Percentiles rank a stretch among this genome's conserved stretches.
Evolutionary conservation across 345 rosid species (phyloP).

Genomic region (Murraya koenigii): DNA sequence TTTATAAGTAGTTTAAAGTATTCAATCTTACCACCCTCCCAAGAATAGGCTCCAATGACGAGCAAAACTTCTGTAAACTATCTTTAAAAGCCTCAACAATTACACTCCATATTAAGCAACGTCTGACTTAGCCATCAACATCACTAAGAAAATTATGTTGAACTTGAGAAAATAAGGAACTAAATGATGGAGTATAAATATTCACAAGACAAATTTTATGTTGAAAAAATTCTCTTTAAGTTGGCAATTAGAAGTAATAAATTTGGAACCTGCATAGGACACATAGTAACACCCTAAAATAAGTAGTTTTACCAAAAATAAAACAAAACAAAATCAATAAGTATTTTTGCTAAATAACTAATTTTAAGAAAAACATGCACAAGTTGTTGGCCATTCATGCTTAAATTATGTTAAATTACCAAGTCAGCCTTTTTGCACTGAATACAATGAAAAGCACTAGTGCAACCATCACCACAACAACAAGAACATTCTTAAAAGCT

Average conservation of each 20-base stretch:
- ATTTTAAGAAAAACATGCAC: background rate
- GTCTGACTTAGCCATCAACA: background rate
- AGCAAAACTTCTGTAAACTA: conserved; percentile 91
- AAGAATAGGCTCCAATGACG: conserved; percentile 93
- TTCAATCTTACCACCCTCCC: conserved; percentile 78
- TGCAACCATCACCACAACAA: background rate
- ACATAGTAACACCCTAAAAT: background rate
- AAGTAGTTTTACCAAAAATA: background rate
- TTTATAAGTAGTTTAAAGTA: background rate
- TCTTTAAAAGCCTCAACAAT: conserved; percentile 98
- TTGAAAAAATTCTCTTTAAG: background rate
- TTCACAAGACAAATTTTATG: background rate
- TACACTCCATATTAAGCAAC: conserved; percentile 54
- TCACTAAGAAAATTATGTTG: background rate
- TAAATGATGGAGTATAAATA: background rate
- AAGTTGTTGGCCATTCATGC: background rate
- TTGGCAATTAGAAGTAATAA: background rate
- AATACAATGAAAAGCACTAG: background rate
- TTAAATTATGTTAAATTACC: background rate
- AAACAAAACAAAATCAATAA: background rate
- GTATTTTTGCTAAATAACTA: background rate
- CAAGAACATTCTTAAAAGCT: background rate
- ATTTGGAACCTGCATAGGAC: background rate
- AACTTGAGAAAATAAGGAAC: background rate
- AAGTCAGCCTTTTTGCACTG: background rate